Evolutionary conservation across 441 rosid species (phyloP), one percentile per base, ranked within the genome.

Genomic region (Adansonia madagascariensis): DNA sequence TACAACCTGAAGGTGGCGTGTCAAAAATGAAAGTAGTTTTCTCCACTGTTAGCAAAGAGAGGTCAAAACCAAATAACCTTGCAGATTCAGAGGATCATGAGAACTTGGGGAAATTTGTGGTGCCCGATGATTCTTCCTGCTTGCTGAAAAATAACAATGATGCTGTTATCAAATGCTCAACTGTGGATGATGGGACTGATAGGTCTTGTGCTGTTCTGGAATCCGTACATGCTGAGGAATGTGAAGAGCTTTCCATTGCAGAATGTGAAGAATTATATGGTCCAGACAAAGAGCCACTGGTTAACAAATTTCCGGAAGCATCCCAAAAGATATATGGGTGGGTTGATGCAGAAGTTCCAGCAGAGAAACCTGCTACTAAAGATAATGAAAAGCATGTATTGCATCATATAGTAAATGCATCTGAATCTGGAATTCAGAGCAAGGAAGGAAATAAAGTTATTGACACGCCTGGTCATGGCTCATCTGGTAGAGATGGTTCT

Each of bases 241-340:
- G 72, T 65, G 93, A 85, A 77, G 89, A 85, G 75, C 89, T 85
- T 81, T 92, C 93, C 75, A 65, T 84, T 62, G 90, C 90, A 79
- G 98, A 94, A 82, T 91, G 91, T 86, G 98, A 94, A 86, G 98
- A 91, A 81, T 79, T 92, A 68, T 94, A 90, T 80, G 98, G 97
- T 71, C 98, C 97, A 18, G 98, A 92, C 62, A 89, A 88, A 85
- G 95, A 93, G 82, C 90, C 95, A 57, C 76, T 87, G 57, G 77
- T 89, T 24, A 80, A 85, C 44, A 88, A 86, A 78, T 75, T 88
- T 78, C 85, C 91, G 55, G 89, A 56, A 77, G 86, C 71, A 65
- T 77, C 81, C 3, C 77, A 65, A 69, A 78, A 78, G 55, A 78
- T 77, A 63, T 31, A 49, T 71, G 80, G 78, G 53, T 53, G 75